phyloP scores from a whole-genome alignment of 1,284 basidiomycete genomes.

The Termitomyces sp. region DNA sequence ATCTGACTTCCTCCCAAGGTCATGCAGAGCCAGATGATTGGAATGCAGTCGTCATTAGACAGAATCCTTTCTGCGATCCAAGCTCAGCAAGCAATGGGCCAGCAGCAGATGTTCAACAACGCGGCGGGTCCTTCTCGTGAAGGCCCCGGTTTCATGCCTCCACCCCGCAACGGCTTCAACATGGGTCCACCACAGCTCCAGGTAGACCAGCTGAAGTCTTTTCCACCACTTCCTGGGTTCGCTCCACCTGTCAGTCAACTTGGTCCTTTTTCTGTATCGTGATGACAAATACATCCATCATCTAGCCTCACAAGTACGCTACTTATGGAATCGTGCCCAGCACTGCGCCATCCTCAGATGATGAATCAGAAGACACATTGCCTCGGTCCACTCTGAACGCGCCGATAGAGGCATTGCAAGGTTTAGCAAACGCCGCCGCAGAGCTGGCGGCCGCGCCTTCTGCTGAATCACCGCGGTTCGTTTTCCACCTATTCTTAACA shows the following conservation, averaged over 20 bases:
- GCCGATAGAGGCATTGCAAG: slow-evolving; percentile 89
- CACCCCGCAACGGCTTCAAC: slow-evolving; percentile 39
- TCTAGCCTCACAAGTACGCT: slow-evolving; percentile 81
- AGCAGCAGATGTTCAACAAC: slow-evolving; percentile 25
- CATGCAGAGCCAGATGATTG: slow-evolving; percentile 88
- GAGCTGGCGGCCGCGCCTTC: slow-evolving; percentile 79
- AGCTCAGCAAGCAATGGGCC: slow-evolving; percentile 34
- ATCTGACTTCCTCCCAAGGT: slow-evolving; percentile 39
- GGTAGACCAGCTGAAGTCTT: slow-evolving; percentile 36
- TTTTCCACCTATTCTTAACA: slow-evolving; percentile 5
- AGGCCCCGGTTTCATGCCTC: slow-evolving; percentile 24
- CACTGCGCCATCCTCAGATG: slow-evolving; percentile 79
- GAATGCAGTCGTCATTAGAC: slow-evolving; percentile 81
- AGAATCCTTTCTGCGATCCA: slow-evolving; percentile 71
- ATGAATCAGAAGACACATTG: slow-evolving; percentile 83
- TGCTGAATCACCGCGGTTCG: slow-evolving; percentile 42
- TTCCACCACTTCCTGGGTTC: slow-evolving; percentile 85
- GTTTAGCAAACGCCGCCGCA: slow-evolving; percentile 88
- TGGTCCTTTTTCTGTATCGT: slow-evolving; percentile 7
- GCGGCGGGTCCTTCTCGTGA: slow-evolving; percentile 24
- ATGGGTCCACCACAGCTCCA: slow-evolving; percentile 25
- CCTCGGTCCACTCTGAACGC: slow-evolving; percentile 79
- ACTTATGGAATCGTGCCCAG: slow-evolving; percentile 85
- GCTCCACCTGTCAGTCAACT: slow-evolving; percentile 68
- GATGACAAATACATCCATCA: slow-evolving; percentile 16